Evolutionary conservation across 2,329 filamentous ascomycete species (phyloP), one percentile per base, ranked within the genome.

Genomic region (Alternaria sp.): DNA sequence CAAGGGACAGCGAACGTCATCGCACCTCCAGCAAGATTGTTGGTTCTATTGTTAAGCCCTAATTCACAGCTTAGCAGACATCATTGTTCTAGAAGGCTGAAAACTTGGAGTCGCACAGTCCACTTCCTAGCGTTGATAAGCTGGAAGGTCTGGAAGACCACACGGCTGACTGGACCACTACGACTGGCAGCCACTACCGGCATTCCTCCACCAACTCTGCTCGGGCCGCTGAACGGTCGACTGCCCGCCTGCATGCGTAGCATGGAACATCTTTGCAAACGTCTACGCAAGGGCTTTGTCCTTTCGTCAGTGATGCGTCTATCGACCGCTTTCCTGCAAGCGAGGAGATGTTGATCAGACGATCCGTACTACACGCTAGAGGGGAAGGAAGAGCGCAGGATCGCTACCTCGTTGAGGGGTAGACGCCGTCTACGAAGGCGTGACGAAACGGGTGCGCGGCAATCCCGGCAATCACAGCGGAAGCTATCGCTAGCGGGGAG

Each of bases 261-360:
- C 20, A 58, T 33, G 30, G 15, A 58, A 49, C 44, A 28, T 37
- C 33, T 43, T 18, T 30, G 33, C 33, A 41, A 58, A 45, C 46
- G n/a, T 58, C 56, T 44, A 53, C 33, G 23, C 56, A 58, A 58
- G 30, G 46, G 46, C 45, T 41, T 60, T 44, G 53, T 49, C n/a
- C 20, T 60, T 41, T 55, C 25, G 43, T 33, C 26, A 47, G 28
- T 55, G 43, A 28, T 55, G 58, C 58, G 43, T 60, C 50, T 30
- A 30, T 21, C 51, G 41, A 37, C 47, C 26, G 57, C 41, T 33
- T 41, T 59, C 53, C 49, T 54, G 47, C 15, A 54, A 54, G 37
- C 18, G 45, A 37, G 55, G 23, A 12, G 18, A 28, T n/a, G 28
- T n/a, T 53, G 49, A 53, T 53, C 20, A 53, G 28, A 15, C 28